phyloP scores from a whole-genome alignment of 1,139 yeast genomes.

The Blastobotrys buckinghamii region DNA sequence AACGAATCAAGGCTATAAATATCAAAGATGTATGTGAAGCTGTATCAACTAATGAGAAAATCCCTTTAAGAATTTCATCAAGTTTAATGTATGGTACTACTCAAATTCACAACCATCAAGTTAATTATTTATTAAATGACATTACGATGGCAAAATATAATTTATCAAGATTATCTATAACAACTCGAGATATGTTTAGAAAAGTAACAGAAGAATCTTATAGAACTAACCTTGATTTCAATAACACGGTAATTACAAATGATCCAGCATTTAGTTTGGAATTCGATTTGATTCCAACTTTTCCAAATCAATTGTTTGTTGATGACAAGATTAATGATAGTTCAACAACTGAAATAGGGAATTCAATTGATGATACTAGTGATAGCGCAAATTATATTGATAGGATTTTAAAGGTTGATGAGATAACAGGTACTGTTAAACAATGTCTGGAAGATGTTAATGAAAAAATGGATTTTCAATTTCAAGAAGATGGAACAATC shows the following conservation, averaged over 20 bases:
- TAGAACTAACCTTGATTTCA: no score
- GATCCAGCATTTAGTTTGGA: constrained; percentile 13
- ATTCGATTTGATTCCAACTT: constrained; percentile 12
- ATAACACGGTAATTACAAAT: constrained; percentile 2
- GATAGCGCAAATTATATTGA: no score
- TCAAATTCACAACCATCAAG: constrained; percentile 7
- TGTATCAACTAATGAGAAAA: neutral
- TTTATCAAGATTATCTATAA: neutral
- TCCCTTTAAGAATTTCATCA: constrained; percentile 12
- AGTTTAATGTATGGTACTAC: constrained; percentile 12
- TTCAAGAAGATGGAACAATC: constrained; percentile 4
- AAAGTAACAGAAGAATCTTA: neutral
- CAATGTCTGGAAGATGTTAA: neutral
- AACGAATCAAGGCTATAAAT: constrained; percentile 3
- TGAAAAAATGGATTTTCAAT: constrained; percentile 4
- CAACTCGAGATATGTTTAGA: neutral
- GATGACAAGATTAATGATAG: no score
- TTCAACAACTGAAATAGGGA: no score
- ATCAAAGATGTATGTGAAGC: constrained; percentile 7
- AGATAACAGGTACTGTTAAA: neutral
- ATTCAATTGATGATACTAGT: no score
- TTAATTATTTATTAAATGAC: constrained; percentile 3
- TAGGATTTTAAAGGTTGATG: constrained; percentile 14
- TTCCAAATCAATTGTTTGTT: constrained; percentile 7
- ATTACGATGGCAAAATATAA: neutral